These are phyloP conservation scores for Populus euphratica DNA, from an alignment of 345 rosid genomes.

Conservation along the genomic window DNA sequence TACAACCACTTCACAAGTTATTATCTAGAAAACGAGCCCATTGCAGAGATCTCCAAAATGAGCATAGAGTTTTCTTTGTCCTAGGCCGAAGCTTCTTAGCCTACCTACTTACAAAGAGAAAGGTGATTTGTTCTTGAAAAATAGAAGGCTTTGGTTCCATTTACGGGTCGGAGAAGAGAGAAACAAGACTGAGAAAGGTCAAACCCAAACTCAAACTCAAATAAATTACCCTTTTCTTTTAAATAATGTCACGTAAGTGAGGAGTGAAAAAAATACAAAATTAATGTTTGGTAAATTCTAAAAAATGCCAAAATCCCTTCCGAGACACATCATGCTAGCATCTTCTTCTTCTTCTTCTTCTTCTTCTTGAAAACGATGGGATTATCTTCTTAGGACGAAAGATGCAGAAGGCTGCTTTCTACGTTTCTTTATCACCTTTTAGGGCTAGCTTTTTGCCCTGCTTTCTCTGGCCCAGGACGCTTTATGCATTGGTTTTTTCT, in stretches of 20 bases:
- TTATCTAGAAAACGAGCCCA: too few relatives aligned
- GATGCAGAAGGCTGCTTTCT: background rate
- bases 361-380: background rate
- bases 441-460: background rate
- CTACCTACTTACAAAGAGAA: background rate
- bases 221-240: too few relatives aligned
- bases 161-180: background rate
- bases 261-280: too few relatives aligned
- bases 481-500: background rate
- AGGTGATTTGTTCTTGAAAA: too few relatives aligned
- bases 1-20: too few relatives aligned
- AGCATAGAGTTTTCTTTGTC: background rate
- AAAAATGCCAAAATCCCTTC: too few relatives aligned
- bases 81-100: background rate
- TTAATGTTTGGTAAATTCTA: too few relatives aligned
- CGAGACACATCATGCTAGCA: too few relatives aligned
- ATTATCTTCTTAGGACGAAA: background rate
- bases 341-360: too few relatives aligned
- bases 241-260: too few relatives aligned
- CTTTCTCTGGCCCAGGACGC: too few relatives aligned
- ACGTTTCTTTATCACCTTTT: background rate
- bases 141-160: background rate
- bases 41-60: background rate
- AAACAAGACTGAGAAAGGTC: background rate
- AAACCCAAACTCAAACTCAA: background rate